These are phyloP conservation scores for Clonostachys solani DNA, from an alignment of 2,329 filamentous ascomycete species.

Conservation along the genomic window DNA sequence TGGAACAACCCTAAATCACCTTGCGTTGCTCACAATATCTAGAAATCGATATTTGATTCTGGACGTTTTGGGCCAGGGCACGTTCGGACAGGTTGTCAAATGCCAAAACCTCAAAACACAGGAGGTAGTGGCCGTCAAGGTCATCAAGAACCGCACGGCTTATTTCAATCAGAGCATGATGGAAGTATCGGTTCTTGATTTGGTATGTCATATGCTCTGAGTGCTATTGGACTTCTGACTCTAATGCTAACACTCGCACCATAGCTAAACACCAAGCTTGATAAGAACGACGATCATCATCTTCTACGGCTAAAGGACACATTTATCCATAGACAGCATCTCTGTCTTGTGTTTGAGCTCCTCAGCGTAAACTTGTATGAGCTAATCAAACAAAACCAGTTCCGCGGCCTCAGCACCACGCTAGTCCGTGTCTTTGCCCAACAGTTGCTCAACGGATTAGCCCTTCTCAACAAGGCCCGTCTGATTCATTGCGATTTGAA, in stretches of 20 bases:
- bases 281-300: slow-evolving; percentile 99
- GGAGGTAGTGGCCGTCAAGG: slow-evolving; percentile 97
- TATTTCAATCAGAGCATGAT: slow-evolving; percentile 99
- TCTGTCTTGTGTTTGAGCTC: slow-evolving; percentile 94
- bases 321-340: slow-evolving; percentile 95
- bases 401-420: slow-evolving; percentile 93
- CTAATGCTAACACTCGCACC: slow-evolving; percentile 13
- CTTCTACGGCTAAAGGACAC: slow-evolving; percentile 92
- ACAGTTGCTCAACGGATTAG: slow-evolving; percentile 88
- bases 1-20: background rate
- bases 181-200: slow-evolving; percentile 95
- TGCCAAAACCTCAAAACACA: slow-evolving; percentile 98
- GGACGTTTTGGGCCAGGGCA: slow-evolving; percentile 94
- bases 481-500: slow-evolving; percentile 98
- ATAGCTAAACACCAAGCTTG: slow-evolving; percentile 89
- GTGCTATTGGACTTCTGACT: background rate
- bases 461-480: slow-evolving; percentile 90
- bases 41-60: slow-evolving; percentile 95
- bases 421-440: slow-evolving; percentile 96
- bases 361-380: slow-evolving; percentile 98
- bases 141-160: slow-evolving; percentile 97
- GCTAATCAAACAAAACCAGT: slow-evolving; percentile 99
- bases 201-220: slow-evolving; percentile 51
- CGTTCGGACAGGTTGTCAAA: slow-evolving; percentile 97
- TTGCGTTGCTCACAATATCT: background rate